Evolutionary conservation across 179 eudicot species (phyloP).

Genomic region (Vitellaria paradoxa): DNA sequence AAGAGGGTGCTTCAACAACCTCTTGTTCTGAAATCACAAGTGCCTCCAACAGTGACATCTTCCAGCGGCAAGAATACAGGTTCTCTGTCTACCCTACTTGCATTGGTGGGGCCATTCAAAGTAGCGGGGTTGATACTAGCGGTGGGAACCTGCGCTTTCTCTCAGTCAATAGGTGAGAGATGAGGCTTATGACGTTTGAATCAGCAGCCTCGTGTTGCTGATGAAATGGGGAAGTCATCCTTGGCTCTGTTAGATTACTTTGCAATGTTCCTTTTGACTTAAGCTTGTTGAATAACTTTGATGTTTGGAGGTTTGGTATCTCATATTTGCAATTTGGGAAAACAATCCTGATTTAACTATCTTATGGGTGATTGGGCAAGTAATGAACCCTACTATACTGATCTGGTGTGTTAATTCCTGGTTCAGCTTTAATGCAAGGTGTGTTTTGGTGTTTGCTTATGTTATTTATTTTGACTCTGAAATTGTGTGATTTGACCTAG

Average conservation of each 20-base stretch:
- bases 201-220: constrained; percentile 17
- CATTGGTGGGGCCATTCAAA: constrained; percentile 28
- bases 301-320: not conserved
- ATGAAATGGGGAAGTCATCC: constrained; percentile 43
- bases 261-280: constrained; percentile 2
- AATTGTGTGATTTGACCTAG: not conserved
- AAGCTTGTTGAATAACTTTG: not conserved
- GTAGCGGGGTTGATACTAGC: constrained; percentile 14
- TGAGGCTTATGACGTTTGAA: not conserved
- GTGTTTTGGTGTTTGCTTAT: not conserved
- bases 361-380: not conserved
- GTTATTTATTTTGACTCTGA: not conserved
- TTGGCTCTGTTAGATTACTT: constrained; percentile 35
- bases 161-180: constrained; percentile 23
- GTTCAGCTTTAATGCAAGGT: not conserved
- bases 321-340: not conserved
- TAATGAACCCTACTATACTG: not conserved
- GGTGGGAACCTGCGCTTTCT: constrained; percentile 20
- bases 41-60: constrained; percentile 31
- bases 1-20: constrained; percentile 34
- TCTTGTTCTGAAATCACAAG: constrained; percentile 45
- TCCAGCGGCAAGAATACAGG: constrained; percentile 42
- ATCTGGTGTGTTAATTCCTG: not conserved
- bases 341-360: not conserved
- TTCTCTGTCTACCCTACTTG: constrained; percentile 45